Evolutionary conservation across 352 stramenopile species (phyloP).

Genomic region (Pythium biforme): DNA sequence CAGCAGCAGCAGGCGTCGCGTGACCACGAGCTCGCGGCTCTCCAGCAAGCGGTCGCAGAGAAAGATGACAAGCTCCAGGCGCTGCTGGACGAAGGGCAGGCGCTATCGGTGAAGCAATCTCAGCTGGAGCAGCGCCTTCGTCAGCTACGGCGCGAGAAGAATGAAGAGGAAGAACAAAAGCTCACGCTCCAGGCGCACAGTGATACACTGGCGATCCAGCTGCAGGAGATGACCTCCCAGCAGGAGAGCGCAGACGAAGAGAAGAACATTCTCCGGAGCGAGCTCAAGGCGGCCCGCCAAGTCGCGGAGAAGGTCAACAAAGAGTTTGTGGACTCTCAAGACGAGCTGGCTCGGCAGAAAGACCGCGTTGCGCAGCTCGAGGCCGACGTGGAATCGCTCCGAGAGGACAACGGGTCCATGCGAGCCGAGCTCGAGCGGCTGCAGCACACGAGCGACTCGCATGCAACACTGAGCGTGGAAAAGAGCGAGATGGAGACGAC

Average conservation of each 20-base stretch:
- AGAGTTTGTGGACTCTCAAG: constrained; percentile 22
- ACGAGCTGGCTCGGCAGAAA: constrained; percentile 38
- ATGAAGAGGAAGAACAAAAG: constrained; percentile 64
- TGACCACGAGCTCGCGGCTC: constrained; percentile 44
- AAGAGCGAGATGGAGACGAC: constrained; percentile 61
- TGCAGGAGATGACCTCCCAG: constrained; percentile 47
- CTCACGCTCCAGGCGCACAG: constrained; percentile 53
- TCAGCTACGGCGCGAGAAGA: constrained; percentile 73
- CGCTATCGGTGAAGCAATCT: constrained; percentile 74
- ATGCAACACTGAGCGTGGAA: constrained; percentile 48
- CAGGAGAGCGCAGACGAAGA: constrained; percentile 52
- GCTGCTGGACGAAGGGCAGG: constrained; percentile 71
- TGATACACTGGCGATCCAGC: constrained; percentile 44
- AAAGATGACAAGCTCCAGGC: constrained; percentile 74
- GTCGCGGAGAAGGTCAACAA: constrained; percentile 24
- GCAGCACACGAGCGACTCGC: constrained; percentile 44
- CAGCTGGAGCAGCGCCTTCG: constrained; percentile 72
- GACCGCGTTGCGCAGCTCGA: constrained; percentile 26
- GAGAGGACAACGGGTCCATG: constrained; percentile 34
- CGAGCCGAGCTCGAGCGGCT: constrained; percentile 38
- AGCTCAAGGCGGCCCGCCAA: constrained; percentile 36
- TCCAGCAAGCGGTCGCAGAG: constrained; percentile 64
- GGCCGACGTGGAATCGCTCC: constrained; percentile 31
- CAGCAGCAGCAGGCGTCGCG: constrained; percentile 28
- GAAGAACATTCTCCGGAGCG: constrained; percentile 36